Percentiles rank a stretch among this genome's conserved stretches.
Evolutionary conservation across 495 filamentous ascomycete species (phyloP).

Genomic region (Penicillium pulvis): DNA sequence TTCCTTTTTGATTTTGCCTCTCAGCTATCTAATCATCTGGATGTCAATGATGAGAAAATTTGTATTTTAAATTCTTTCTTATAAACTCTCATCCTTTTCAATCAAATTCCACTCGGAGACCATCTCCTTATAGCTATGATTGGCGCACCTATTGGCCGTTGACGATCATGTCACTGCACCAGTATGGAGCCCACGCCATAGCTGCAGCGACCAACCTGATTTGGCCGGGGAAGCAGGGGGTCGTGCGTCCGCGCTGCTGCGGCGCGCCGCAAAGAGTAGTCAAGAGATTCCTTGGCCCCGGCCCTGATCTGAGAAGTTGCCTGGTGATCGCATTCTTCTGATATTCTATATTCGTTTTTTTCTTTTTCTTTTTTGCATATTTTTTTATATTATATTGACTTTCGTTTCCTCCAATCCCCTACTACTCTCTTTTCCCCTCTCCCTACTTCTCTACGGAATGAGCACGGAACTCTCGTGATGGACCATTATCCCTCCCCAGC

Average conservation of each 20-base stretch:
- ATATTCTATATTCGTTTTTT: conserved; percentile 12
- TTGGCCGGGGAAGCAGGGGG: conserved; percentile 46
- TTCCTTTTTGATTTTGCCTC: background rate
- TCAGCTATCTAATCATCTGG: background rate
- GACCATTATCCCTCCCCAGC: conserved; percentile 17
- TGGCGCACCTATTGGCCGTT: conserved; percentile 8
- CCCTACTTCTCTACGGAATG: background rate
- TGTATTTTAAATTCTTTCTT: background rate
- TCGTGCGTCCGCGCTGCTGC: conserved; percentile 36
- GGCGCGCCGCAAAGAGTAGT: conserved; percentile 47
- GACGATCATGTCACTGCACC: conserved; percentile 28
- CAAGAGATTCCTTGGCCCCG: conserved; percentile 30
- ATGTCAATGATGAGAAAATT: background rate
- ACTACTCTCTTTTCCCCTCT: background rate
- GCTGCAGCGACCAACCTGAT: conserved; percentile 26
- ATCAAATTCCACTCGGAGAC: background rate
- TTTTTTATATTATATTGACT: conserved; percentile 2
- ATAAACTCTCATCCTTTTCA: background rate
- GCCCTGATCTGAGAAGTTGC: conserved; percentile 28
- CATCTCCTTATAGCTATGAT: conserved; percentile 1
- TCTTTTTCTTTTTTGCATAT: conserved; percentile 6
- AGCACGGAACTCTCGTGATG: conserved; percentile 16
- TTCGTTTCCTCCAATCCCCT: background rate
- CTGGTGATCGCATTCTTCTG: conserved; percentile 29
- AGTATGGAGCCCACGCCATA: conserved; percentile 22